Evolutionary conservation across 1,284 basidiomycete genomes (phyloP).

Genomic region (Heterobasidion occidentale): DNA sequence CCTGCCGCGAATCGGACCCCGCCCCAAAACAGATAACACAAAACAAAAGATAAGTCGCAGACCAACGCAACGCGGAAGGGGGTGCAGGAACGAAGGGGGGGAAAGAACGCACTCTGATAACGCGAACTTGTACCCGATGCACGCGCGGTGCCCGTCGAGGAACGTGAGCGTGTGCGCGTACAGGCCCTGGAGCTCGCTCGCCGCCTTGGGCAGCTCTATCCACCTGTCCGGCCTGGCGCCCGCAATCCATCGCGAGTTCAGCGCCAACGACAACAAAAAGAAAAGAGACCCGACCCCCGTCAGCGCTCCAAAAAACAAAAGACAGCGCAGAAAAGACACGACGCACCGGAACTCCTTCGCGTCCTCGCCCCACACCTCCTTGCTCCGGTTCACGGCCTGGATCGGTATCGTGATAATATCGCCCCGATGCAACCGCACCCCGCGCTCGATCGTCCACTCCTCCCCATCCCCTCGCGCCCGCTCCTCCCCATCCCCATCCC

Average conservation of each 20-base stretch:
- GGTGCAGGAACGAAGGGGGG: too few species aligned
- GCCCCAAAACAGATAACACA: too few species aligned
- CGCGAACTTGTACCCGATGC: slow-evolving; percentile 69
- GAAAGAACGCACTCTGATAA: slow-evolving; percentile 51
- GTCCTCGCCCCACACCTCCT: slow-evolving; percentile 62
- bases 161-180: slow-evolving; percentile 64
- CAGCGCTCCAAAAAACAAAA: slow-evolving; percentile 1
- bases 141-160: slow-evolving; percentile 54
- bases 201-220: slow-evolving; percentile 30
- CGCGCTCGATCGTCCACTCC: slow-evolving; percentile 23
- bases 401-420: slow-evolving; percentile 59
- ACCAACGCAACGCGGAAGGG: too few species aligned
- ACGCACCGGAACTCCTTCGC: slow-evolving; percentile 52
- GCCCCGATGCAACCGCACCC: slow-evolving; percentile 42
- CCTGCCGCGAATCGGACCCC: slow-evolving; percentile 21
- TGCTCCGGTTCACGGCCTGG: slow-evolving; percentile 53
- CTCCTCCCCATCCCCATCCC: not conserved
- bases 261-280: not conserved
- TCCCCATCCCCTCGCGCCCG: slow-evolving; percentile 12
- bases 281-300: not conserved
- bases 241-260: not conserved
- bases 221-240: slow-evolving; percentile 52
- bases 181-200: slow-evolving; percentile 46
- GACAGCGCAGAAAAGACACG: slow-evolving; percentile 1
- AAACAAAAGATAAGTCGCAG: slow-evolving; percentile 2